Conservation (phyloP, 108 stramenopile genomes). For the Schizochytrium sp. region DNA sequence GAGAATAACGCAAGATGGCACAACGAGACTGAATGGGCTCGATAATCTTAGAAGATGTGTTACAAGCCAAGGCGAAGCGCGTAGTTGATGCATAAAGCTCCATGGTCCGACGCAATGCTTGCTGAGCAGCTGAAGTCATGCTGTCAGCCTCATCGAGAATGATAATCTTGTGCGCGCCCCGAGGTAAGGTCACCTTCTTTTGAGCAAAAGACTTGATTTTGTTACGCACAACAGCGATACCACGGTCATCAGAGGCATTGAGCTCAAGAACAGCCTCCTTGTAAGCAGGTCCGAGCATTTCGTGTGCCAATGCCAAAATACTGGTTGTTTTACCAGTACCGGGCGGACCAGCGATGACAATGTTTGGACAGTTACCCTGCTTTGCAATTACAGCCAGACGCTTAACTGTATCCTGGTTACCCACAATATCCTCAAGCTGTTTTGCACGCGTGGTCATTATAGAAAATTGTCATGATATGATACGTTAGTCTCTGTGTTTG, state of each 20-base stretch:
- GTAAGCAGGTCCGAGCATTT: slow-evolving; percentile 63
- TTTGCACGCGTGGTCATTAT: neutral
- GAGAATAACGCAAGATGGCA: slow-evolving; percentile 93
- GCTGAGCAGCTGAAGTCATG: slow-evolving; percentile 98
- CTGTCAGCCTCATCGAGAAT: slow-evolving; percentile 98
- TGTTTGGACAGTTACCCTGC: slow-evolving; percentile 96
- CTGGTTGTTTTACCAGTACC: slow-evolving; percentile 69
- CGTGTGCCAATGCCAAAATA: slow-evolving; percentile 63
- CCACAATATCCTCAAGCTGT: slow-evolving; percentile 88
- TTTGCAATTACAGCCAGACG: slow-evolving; percentile 91
- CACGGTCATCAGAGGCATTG: slow-evolving; percentile 96
- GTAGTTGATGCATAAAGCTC: slow-evolving; percentile 96
- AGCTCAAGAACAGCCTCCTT: slow-evolving; percentile 81
- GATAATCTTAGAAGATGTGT: slow-evolving; percentile 95
- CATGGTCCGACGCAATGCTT: slow-evolving; percentile 94
- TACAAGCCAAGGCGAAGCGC: slow-evolving; percentile 98
- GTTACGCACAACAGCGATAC: slow-evolving; percentile 96
- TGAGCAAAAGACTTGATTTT: slow-evolving; percentile 98
- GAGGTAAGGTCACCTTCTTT: slow-evolving; percentile 85
- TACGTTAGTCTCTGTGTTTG: neutral
- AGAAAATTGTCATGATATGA: neutral
- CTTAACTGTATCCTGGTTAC: slow-evolving; percentile 93
- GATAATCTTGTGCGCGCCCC: slow-evolving; percentile 90
- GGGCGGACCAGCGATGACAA: slow-evolving; percentile 78
- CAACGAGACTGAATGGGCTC: slow-evolving; percentile 99